A percentile compares a stretch with the other conserved stretches of the same genome.
These are phyloP conservation scores for Tremellales sp. DNA, from an alignment of 1,284 basidiomycete species.

Conservation along the genomic window DNA sequence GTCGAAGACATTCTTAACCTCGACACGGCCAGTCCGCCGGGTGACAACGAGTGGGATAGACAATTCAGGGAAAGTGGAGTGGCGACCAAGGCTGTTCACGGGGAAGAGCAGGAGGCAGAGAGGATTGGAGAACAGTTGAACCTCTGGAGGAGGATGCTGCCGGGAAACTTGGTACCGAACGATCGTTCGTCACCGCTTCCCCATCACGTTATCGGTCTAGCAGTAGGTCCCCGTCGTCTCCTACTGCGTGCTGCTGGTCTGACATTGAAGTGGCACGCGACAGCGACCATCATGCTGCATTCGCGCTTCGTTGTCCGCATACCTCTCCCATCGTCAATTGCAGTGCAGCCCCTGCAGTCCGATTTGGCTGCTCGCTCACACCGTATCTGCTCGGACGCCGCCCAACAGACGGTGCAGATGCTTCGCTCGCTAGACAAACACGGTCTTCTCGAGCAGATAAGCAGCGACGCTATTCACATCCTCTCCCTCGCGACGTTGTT, in stretches of 20 bases:
- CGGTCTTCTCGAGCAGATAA: conserved; percentile 31
- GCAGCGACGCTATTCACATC: conserved; percentile 42
- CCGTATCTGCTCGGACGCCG: conserved; percentile 33
- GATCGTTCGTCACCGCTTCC: conserved; percentile 26
- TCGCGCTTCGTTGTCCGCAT: conserved; percentile 32
- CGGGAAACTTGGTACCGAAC: conserved; percentile 19
- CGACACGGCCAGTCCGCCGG: conserved; percentile 24
- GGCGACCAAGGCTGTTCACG: background rate
- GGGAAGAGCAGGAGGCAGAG: conserved; percentile 12
- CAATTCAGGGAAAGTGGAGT: background rate
- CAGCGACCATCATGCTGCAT: conserved; percentile 35
- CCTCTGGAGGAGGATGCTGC: conserved; percentile 26
- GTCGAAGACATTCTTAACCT: conserved; percentile 43
- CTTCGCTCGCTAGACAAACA: conserved; percentile 32
- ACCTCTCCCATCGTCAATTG: background rate
- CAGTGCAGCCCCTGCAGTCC: too few species aligned
- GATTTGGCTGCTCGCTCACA: conserved; percentile 13
- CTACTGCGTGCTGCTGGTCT: background rate
- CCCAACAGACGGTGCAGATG: conserved; percentile 33
- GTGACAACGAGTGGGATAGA: conserved; percentile 5
- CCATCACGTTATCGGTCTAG: conserved; percentile 35
- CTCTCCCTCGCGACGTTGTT: conserved; percentile 39
- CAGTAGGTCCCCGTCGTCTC: conserved; percentile 21
- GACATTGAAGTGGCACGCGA: conserved; percentile 20
- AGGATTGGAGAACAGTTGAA: conserved; percentile 24